A percentile compares a stretch with the other conserved stretches of the same genome.
Evolutionary conservation across 2,329 filamentous ascomycete species (phyloP).

Genomic region (Daldinia sp.): DNA sequence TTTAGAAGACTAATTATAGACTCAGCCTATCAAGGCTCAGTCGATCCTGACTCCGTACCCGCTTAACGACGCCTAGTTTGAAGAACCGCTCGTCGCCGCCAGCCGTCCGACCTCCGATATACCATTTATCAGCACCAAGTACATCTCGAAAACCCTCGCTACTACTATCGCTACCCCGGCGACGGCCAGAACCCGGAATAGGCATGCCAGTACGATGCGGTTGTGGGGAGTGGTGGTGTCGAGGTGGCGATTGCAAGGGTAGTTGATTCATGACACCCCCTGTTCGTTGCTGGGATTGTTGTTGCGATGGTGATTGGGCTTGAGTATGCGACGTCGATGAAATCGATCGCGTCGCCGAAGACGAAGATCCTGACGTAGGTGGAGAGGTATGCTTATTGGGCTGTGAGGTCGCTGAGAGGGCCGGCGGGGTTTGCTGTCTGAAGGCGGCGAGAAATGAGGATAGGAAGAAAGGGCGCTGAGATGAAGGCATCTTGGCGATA

Average conservation of each 20-base stretch:
- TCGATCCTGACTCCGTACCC: constrained; percentile 76
- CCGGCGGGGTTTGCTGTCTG: constrained; percentile 41
- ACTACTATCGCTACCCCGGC: constrained; percentile 77
- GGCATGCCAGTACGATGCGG: constrained; percentile 36
- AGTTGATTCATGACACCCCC: constrained; percentile 46
- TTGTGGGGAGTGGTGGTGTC: constrained; percentile 28
- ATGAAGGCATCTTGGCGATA: constrained; percentile 42
- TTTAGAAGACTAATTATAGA: constrained; percentile 58
- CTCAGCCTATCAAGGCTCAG: constrained; percentile 79
- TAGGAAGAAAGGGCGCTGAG: constrained; percentile 48
- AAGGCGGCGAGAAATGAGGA: constrained; percentile 49
- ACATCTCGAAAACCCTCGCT: constrained; percentile 80
- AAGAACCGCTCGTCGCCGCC: constrained; percentile 83
- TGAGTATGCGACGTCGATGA: constrained; percentile 37
- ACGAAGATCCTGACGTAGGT: constrained; percentile 24
- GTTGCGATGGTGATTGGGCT: constrained; percentile 29
- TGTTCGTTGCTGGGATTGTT: constrained; percentile 29
- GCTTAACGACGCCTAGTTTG: constrained; percentile 77
- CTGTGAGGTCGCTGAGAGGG: constrained; percentile 43
- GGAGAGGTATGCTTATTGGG: constrained; percentile 44
- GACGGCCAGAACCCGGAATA: constrained; percentile 49
- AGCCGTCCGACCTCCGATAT: constrained; percentile 79
- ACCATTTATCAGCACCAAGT: constrained; percentile 79
- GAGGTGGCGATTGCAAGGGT: constrained; percentile 44
- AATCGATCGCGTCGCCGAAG: constrained; percentile 33